phyloP scores from a whole-genome alignment of 2,329 filamentous ascomycete genomes.

The Paramyrothecium sp. region DNA sequence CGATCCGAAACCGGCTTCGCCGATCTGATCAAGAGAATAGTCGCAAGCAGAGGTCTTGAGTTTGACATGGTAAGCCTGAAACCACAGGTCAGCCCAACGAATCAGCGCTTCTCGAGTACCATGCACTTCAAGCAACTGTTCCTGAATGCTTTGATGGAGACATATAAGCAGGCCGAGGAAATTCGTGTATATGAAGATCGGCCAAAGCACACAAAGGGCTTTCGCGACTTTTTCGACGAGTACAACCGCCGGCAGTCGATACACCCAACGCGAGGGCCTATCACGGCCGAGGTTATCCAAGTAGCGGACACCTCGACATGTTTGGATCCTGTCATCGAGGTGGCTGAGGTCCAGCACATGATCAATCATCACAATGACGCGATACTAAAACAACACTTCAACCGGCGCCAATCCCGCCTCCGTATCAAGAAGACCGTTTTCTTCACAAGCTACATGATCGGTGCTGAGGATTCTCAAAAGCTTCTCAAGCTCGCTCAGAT shows the following conservation, averaged over 20 bases:
- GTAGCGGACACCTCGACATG: slow-evolving; percentile 73
- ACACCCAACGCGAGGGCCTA: slow-evolving; percentile 57
- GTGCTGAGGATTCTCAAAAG: slow-evolving; percentile 66
- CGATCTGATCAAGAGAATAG: slow-evolving; percentile 78
- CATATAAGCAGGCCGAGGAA: slow-evolving; percentile 80
- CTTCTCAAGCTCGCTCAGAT: slow-evolving; percentile 69
- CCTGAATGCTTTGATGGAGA: slow-evolving; percentile 77
- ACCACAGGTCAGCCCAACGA: slow-evolving; percentile 76
- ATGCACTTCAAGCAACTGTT: slow-evolving; percentile 93
- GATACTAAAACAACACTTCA: slow-evolving; percentile 26
- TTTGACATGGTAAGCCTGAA: slow-evolving; percentile 91
- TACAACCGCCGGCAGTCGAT: slow-evolving; percentile 64
- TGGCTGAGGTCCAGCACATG: slow-evolving; percentile 83
- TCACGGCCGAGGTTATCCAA: slow-evolving; percentile 79
- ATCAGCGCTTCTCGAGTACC: slow-evolving; percentile 75
- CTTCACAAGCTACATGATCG: slow-evolving; percentile 89
- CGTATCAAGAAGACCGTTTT: slow-evolving; percentile 84
- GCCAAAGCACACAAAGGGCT: slow-evolving; percentile 69
- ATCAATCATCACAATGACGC: slow-evolving; percentile 81
- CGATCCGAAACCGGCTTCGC: slow-evolving; percentile 75
- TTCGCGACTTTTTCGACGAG: slow-evolving; percentile 78
- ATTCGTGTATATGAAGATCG: slow-evolving; percentile 74
- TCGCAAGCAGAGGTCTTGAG: slow-evolving; percentile 71
- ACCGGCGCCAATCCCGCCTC: slow-evolving; percentile 44
- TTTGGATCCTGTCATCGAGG: slow-evolving; percentile 76